These are phyloP conservation scores for Solanum chacoense DNA, from an alignment of 305 asterid species.

Conservation along the genomic window DNA sequence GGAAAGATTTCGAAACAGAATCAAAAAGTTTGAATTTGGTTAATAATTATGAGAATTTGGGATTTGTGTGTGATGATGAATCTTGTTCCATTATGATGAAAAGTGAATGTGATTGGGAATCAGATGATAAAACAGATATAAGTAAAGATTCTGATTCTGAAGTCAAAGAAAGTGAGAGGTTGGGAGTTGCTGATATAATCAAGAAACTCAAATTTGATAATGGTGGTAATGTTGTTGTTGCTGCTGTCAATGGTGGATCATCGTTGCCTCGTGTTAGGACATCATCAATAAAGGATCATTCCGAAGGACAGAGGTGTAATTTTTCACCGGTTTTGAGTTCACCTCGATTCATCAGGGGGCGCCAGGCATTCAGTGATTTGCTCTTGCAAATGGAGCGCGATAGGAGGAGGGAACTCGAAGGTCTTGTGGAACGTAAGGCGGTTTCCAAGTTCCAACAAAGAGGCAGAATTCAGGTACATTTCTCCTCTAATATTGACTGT, in stretches of 20 bases:
- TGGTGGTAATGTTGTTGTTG: neutral
- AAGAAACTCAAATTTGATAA: conserved; percentile 27
- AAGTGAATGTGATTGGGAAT: conserved; percentile 60
- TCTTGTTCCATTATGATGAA: neutral
- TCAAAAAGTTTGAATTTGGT: conserved; percentile 11
- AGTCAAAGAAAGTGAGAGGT: conserved; percentile 57
- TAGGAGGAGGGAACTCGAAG: conserved; percentile 44
- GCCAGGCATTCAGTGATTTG: conserved; percentile 60
- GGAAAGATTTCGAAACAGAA: conserved; percentile 58
- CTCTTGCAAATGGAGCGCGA: conserved; percentile 50
- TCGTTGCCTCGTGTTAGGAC: conserved; percentile 26
- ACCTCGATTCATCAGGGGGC: conserved; percentile 61
- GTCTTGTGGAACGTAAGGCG: conserved; percentile 30
- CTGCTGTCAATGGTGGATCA: conserved; percentile 2
- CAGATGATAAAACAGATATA: conserved; percentile 32
- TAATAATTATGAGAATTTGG: neutral
- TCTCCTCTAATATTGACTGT: neutral
- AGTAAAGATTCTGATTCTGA: conserved; percentile 34
- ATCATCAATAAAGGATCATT: conserved; percentile 15
- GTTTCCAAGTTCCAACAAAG: conserved; percentile 67
- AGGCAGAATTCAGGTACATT: conserved; percentile 71
- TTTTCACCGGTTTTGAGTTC: conserved; percentile 28
- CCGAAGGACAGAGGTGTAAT: conserved; percentile 13
- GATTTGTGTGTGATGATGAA: conserved; percentile 10
- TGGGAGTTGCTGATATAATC: conserved; percentile 59